Base-by-base conservation (phyloP, 2,329 filamentous ascomycete species). In the Phyllosticta citribraziliensis region DNA sequence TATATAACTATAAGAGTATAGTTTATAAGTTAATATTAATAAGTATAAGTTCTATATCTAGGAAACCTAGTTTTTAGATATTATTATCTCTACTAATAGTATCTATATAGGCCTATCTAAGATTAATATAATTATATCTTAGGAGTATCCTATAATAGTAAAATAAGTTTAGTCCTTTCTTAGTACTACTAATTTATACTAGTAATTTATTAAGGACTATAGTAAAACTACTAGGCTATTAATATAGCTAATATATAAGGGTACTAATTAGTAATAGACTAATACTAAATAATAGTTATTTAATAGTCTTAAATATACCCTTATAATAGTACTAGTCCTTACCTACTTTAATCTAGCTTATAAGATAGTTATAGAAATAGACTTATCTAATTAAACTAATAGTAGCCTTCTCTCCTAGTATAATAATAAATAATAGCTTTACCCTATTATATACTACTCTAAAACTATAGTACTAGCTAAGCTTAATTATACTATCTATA, bases 171-270 rank as follows among this genome's bases (percentile, higher is more conserved):
- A 64, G 53, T 62, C 17, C 14, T 63, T 64, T n/a, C 14, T 62
- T n/a, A n/a, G n/a, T n/a, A n/a, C n/a, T n/a, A n/a, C 57, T 54
- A 64, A 63, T 54, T 63, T 63, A 33, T 61, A 64, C 24, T 20
- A 20, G 52, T 51, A 61, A 24, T 55, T 55, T 33, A 33, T 55
- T 2, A 19, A 3, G 5, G 6, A 30, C 25, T 35, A 55, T 12
- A 5, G 3, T 10, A 2, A 12, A 6, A 25, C 30, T 24, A 17
- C 17, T 14, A 17, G 25, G 22, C 52, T 17, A 9, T 22, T 27
- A 11, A 54, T 17, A 9, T 54, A 53, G 52, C 30, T 33, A 9
- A 33, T 4, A 3, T 9, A 22, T 5, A 53, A 53, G 22, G 52
- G 25, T 17, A 14, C 20, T 14, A 12, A 4, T 8, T 55, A 30